Evolutionary conservation across 495 filamentous ascomycete species (phyloP).

Genomic region (Podospora appendiculata): DNA sequence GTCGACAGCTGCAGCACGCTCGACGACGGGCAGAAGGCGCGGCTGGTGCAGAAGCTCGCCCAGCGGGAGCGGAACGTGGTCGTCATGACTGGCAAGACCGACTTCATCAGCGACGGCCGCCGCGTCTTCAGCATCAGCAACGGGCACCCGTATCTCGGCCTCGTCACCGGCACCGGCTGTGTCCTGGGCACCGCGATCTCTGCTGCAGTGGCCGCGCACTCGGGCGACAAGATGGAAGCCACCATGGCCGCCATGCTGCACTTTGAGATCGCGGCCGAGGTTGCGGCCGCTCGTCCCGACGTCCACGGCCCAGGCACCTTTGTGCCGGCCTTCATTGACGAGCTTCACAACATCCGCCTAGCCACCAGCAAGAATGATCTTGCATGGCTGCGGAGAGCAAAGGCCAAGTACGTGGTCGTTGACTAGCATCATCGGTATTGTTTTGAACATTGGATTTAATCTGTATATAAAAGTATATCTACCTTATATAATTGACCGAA

Average conservation of each 20-base stretch:
- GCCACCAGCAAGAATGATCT: conserved; percentile 39
- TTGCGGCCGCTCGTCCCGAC: conserved; percentile 53
- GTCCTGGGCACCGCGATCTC: conserved; percentile 76
- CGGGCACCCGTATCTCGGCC: conserved; percentile 69
- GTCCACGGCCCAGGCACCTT: conserved; percentile 81
- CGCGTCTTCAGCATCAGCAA: conserved; percentile 61
- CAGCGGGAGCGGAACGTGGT: conserved; percentile 61
- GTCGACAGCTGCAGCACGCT: conserved; percentile 72
- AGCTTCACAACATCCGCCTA: conserved; percentile 44
- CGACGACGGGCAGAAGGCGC: conserved; percentile 40
- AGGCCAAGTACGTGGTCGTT: conserved; percentile 24
- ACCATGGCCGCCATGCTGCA: conserved; percentile 61
- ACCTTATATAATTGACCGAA: too few species aligned
- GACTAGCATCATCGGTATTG: not conserved
- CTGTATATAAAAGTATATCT: too few species aligned
- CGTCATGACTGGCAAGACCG: conserved; percentile 76
- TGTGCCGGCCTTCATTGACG: conserved; percentile 78
- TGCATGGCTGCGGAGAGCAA: conserved; percentile 50
- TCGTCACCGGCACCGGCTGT: conserved; percentile 85
- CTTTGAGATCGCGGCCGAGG: conserved; percentile 82
- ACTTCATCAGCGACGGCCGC: conserved; percentile 71
- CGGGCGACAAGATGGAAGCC: conserved; percentile 57
- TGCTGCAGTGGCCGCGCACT: conserved; percentile 55
- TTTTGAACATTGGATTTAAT: too few species aligned
- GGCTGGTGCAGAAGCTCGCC: conserved; percentile 58